Base-by-base conservation (phyloP, 2,329 filamentous ascomycete genomes). In the Fusarium heterosporum region DNA sequence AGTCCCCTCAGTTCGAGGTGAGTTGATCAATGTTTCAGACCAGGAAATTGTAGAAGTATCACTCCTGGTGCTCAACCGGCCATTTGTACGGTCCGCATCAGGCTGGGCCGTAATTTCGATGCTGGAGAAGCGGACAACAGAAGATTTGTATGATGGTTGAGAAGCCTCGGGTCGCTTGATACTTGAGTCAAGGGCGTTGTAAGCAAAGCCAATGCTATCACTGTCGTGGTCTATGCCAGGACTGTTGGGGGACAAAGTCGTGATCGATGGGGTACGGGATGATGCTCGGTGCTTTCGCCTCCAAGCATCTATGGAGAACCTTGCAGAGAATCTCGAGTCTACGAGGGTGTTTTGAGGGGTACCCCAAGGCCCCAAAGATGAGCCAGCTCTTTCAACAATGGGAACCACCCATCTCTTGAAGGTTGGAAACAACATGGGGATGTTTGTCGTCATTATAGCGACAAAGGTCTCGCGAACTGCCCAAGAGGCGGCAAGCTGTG, bases 351-450 rank as follows among this genome's bases (percentile, higher is more conserved):
- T 55, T 7, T 67, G 61, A 6, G 65, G 53, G 38, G 69, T 66
- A 30, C 63, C 43, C 6, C 68, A 66, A 10, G 64, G 63, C 12
- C 69, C 66, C 6, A 72, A 38, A 8, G 73, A 73, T 14, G 62
- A 65, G 3, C 64, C 48, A 22, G 74, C 65, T 42, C 73, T 64
- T 13, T 64, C 67, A 12, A 74, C 52, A 6, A 74, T 55, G 14
- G 72, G 71, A 8, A 54, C 62, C 4, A 70, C 48, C 76, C 79
- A 80, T 42, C 61, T 68, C 64, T 80, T 79, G 52, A 84, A 56
- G 3, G 84, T 73, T 9, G 83, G 80, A 73, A 83, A 83, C 52
- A 83, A 75, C 75, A 82, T 78, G 6, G 78, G 80, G 3, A 81
- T 72, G 66, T 82, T 82, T 9, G 80, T 82, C 1, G 78, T 81